Evolutionary conservation across 176 grass and related monocot genomes (phyloP).

Genomic region (Lolium perenne): DNA sequence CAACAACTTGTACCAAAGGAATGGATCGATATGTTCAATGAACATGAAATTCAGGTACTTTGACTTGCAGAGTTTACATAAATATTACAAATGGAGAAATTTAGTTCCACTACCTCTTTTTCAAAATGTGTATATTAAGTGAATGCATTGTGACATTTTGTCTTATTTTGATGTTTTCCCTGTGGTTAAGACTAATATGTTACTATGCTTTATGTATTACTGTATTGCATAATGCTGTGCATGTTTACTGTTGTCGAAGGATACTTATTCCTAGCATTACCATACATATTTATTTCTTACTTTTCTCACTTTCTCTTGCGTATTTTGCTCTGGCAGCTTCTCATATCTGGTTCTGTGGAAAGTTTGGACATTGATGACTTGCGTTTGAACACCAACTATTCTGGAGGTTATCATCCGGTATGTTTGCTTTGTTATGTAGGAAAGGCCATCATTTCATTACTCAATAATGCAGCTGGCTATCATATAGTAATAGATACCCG

Average conservation of each 20-base stretch:
- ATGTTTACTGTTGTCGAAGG: constrained; percentile 20
- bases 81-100: constrained; percentile 8
- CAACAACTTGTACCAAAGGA: constrained; percentile 94
- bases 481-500: constrained; percentile 2
- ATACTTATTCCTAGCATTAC: constrained; percentile 14
- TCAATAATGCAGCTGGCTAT: constrained; percentile 25
- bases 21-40: constrained; percentile 98
- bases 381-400: constrained; percentile 80
- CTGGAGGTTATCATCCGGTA: constrained; percentile 91
- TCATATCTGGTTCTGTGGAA: constrained; percentile 97
- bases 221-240: not conserved
- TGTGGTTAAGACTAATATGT: constrained; percentile 9
- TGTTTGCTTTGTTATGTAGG: constrained; percentile 37
- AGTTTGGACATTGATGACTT: constrained; percentile 97
- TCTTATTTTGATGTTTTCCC: constrained; percentile 1
- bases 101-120: not conserved
- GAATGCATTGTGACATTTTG: not conserved
- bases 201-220: constrained; percentile 20
- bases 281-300: constrained; percentile 17
- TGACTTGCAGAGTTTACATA: constrained; percentile 19
- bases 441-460: constrained; percentile 21
- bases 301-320: constrained; percentile 22
- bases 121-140: constrained; percentile 11
- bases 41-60: constrained; percentile 99
- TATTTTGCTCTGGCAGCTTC: constrained; percentile 65